Conservation (phyloP, 139 green algal species). For the Diplosphaera chodatii region DNA sequence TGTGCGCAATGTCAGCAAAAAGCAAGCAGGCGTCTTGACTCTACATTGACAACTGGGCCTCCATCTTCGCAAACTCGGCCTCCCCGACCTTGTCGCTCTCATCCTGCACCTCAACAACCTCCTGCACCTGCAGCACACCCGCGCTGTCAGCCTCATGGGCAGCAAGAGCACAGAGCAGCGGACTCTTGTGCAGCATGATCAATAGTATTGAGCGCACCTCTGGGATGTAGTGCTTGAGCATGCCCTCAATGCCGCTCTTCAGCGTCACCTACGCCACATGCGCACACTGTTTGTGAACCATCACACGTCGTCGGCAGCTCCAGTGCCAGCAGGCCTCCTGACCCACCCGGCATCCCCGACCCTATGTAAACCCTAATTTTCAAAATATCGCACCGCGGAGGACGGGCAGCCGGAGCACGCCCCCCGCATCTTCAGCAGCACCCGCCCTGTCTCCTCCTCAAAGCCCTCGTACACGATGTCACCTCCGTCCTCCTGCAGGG, state of each 20-base stretch:
- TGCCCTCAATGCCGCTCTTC: constrained; percentile 98
- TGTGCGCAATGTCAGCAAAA: too few species aligned
- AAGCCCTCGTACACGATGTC: constrained; percentile 92
- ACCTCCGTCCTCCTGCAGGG: constrained; percentile 72
- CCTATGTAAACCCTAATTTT: too few species aligned
- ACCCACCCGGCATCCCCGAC: too few species aligned
- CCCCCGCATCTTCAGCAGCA: constrained; percentile 89
- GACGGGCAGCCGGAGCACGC: constrained; percentile 93
- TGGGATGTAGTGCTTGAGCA: constrained; percentile 96
- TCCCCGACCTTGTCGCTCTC: constrained; percentile 60
- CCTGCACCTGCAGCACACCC: constrained; percentile 18
- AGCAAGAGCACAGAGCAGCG: too few species aligned
- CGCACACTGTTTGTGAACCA: too few species aligned
- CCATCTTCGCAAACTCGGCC: constrained; percentile 65
- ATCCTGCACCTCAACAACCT: constrained; percentile 59
- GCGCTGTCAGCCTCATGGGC: too few species aligned
- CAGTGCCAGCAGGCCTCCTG: too few species aligned
- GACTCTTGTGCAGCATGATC: too few species aligned
- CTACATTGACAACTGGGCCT: constrained; percentile 56
- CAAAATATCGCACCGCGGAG: constrained; percentile 37
- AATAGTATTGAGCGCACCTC: constrained; percentile 45
- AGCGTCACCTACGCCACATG: constrained; percentile 82
- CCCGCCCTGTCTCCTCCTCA: constrained; percentile 76
- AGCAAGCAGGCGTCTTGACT: too few species aligned
- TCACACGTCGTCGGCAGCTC: too few species aligned